These are phyloP conservation scores for Olyra latifolia DNA, from an alignment of 176 grass and related monocot genomes.

Conservation along the genomic window DNA sequence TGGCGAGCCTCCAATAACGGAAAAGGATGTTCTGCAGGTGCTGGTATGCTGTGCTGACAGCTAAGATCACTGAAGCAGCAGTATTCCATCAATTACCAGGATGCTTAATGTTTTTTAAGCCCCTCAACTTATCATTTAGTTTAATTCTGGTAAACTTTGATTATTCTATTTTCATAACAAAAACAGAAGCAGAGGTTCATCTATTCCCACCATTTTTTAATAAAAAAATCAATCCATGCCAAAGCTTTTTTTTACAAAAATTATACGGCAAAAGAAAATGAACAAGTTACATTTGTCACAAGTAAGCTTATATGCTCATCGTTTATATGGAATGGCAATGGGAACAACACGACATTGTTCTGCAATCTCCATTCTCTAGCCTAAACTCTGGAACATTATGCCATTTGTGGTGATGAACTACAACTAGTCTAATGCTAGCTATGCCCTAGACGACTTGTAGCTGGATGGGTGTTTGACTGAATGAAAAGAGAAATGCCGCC, in stretches of 20 bases:
- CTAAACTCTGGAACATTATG: constrained; percentile 11
- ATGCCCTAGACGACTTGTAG: not conserved
- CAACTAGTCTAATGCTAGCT: not conserved
- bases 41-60: not conserved
- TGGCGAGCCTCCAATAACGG: not conserved
- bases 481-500: not conserved
- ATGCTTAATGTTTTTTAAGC: not conserved
- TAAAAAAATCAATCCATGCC: too few species aligned
- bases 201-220: not conserved
- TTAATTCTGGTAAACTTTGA: not conserved
- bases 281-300: not conserved
- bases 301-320: not conserved
- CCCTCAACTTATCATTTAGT: not conserved
- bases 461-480: not conserved
- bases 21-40: not conserved
- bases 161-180: not conserved
- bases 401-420: constrained; percentile 10
- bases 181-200: not conserved
- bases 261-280: not conserved
- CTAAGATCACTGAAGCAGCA: not conserved
- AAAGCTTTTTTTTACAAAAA: not conserved
- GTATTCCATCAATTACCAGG: not conserved
- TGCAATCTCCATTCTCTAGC: not conserved
- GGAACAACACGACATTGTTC: not conserved
- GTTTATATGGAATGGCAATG: not conserved